Evolutionary conservation across 306 rosid genomes (phyloP), one percentile per base, ranked within the genome.

Genomic region (Inga leiocalycina): DNA sequence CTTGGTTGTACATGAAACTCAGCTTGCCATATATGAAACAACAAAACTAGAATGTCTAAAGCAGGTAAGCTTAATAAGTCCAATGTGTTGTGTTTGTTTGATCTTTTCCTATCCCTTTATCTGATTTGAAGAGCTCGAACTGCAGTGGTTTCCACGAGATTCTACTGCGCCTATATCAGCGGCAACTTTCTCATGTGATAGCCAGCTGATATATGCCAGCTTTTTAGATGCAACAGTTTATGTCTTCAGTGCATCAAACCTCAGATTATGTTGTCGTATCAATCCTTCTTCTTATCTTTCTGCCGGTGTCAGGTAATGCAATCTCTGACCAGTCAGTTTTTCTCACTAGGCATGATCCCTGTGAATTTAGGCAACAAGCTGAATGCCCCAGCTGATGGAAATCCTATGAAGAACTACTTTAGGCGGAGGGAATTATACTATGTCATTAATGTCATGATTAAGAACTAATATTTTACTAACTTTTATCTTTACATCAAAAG

Each of bases 171-270:
- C 94, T 52, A 93, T 96, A 82, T 93, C 99, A 16, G 97, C 94
- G 82, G 99, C 98, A 69, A 92, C 98, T 67, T 95, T 95, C 93
- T 95, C 99, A 24, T 95, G 99, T 49, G 98, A 96, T 89, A 94
- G 99, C 84, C 98, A 91, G 90, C 89, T 96, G 75, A 81, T 96
- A 81, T 92, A 90, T 83, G 97, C 98, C 87, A 89, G 98, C 91
- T 94, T 96, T 72, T 86, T 96, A 85, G 98, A 96, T 79, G 98
- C 93, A 61, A 83, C 97, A 24, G 84, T 96, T 67, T 89, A 89
- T 71, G 97, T 94, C 78, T 96, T 96, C 39, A 90, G 87, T 64
- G 92, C 92, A 68, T 83, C 94, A 75, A 92, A 86, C 85, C 99
- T 97, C 80, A 91, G 92, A 94, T 81, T 94, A 74, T 90, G 97